Percentiles rank a stretch among this genome's conserved stretches.
Evolutionary conservation across 139 green algal species (phyloP).

Genomic region (Ulvella scutata): DNA sequence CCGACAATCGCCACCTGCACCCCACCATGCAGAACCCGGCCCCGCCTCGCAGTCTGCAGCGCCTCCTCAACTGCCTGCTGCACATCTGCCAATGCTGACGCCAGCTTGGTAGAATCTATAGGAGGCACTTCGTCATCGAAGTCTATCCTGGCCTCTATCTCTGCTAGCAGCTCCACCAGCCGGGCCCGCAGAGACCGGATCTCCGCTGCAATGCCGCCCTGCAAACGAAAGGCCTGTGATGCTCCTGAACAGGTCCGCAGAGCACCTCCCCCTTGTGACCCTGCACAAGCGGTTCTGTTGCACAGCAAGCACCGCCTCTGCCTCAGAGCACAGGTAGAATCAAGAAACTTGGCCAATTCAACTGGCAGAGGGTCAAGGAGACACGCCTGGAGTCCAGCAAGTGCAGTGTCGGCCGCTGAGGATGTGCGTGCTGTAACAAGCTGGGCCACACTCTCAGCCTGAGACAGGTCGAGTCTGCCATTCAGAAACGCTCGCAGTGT

Average conservation of each 20-base stretch:
- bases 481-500: conserved; percentile 94
- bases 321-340: conserved; percentile 2
- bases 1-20: conserved; percentile 82
- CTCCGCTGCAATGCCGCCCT: conserved; percentile 40
- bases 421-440: conserved; percentile 66
- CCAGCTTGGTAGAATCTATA: conserved; percentile 40
- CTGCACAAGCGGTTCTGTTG: background rate
- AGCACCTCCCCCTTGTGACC: too few relatives aligned
- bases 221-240: background rate
- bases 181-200: conserved; percentile 33
- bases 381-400: conserved; percentile 56
- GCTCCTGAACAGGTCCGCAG: too few relatives aligned
- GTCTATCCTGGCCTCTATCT: conserved; percentile 75
- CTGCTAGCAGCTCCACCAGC: conserved; percentile 61
- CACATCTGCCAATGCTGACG: conserved; percentile 18
- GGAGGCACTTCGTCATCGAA: conserved; percentile 92
- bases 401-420: conserved; percentile 69
- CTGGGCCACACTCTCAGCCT: conserved; percentile 75
- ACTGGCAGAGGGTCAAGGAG: background rate
- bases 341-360: background rate
- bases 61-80: conserved; percentile 30
- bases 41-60: conserved; percentile 39
- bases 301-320: background rate
- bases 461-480: conserved; percentile 73
- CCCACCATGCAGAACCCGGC: conserved; percentile 48